Evolutionary conservation across 192 early-diverging fungal species (phyloP), one percentile per base, ranked within the genome.

Genomic region (Entrophospora sp.): DNA sequence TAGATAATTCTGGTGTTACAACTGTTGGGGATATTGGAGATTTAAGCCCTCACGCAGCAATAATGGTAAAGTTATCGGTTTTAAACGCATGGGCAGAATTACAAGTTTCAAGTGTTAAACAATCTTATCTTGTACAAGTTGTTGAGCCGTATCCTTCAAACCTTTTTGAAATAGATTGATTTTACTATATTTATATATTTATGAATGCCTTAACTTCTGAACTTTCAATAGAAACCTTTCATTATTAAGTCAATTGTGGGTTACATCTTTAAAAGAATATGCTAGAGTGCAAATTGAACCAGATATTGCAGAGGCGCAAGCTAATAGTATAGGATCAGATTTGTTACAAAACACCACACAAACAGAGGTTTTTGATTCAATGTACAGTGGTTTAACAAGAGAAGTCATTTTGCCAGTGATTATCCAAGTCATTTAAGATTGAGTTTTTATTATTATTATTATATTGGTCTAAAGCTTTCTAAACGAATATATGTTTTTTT

Each of bases 11-110:
- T 9, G 74, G 78, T 14, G 34, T 79, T 1, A 77, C 73, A 2
- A 68, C 70, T 28, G 76, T 84, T 2, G 81, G 80, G 24, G 80
- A 86, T 64, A 68, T 81, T 10, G 79, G 78, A 28, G 78, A 81
- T 48, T 52, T 82, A 38, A 89, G 80, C 52, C 84, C 85, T n/a
- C 87, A 92, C 71, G 91, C 89, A 4, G 83, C 84, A 1, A 75
- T 88, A 12, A 88, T 94, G 83, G 75, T 94, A 51, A 79, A 82
- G 49, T 71, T 92, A 30, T 83, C 92, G 2, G 81, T 91, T 0
- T 67, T 92, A 6, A 84, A 84, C 35, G 86, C 91, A 13, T 94
- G 90, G 90, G 90, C 92, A 6, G 84, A 86, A 56, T 69, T 94
- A 12, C 83, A 88, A 64, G 77, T 82, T 7, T 81, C 90, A 6